Percentiles rank a stretch among this genome's conserved stretches.
phyloP scores from a whole-genome alignment of 2,329 filamentous ascomycete species.

The Pestalotiopsis sp. region DNA sequence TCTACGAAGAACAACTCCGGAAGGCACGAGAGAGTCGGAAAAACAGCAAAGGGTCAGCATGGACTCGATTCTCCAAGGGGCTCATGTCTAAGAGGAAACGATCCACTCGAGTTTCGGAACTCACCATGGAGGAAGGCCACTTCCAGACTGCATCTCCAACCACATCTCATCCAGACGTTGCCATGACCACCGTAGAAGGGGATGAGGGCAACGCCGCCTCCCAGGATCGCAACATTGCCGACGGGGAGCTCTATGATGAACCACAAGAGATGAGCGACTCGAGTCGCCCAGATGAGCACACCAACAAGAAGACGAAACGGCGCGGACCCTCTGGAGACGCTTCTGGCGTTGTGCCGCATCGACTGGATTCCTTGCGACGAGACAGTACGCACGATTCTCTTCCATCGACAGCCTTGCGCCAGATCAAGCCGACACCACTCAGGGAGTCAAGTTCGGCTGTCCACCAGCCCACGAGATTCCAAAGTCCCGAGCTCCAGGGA shows the following conservation, averaged over 20 bases:
- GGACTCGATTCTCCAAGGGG: constrained; percentile 27
- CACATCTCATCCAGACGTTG: constrained; percentile 19
- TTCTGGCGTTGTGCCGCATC: background rate
- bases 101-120: constrained; percentile 30
- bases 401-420: constrained; percentile 14
- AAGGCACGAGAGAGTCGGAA: constrained; percentile 29
- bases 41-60: constrained; percentile 29
- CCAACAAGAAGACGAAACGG: constrained; percentile 12
- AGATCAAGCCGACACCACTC: constrained; percentile 17
- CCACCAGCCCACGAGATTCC: constrained; percentile 24
- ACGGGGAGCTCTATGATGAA: constrained; percentile 26
- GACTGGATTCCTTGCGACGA: constrained; percentile 13
- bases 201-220: constrained; percentile 24
- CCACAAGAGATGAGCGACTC: constrained; percentile 21
- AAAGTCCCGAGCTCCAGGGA: constrained; percentile 36
- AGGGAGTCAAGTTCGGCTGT: constrained; percentile 17
- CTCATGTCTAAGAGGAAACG: constrained; percentile 28
- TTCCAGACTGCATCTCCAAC: constrained; percentile 7
- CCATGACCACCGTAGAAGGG: constrained; percentile 17
- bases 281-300: constrained; percentile 6
- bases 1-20: constrained; percentile 32
- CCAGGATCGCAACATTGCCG: constrained; percentile 10
- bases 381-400: constrained; percentile 13
- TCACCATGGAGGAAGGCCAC: constrained; percentile 23
- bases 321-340: constrained; percentile 4